Base-by-base conservation (phyloP, 2,329 filamentous ascomycete species). In the Ploettnerulaceae sp. region DNA sequence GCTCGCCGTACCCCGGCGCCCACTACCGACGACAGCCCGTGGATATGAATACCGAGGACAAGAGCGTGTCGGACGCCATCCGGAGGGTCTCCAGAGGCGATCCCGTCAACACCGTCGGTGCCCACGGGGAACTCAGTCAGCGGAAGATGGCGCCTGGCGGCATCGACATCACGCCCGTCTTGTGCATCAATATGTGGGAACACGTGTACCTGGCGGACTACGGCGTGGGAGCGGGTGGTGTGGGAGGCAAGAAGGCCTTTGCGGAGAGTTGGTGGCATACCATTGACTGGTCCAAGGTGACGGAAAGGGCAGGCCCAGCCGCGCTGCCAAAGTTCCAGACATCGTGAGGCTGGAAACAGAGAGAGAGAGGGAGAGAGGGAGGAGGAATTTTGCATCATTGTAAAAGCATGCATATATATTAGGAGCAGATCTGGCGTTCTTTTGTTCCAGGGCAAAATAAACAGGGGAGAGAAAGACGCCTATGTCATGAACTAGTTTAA, bases 141-240 rank as follows among this genome's bases (percentile, higher is more conserved):
- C 49, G 51, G 20, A 67, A 65, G 45, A 66, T 75, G 49, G 75
- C 81, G 4, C 81, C 84, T 1, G 85, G 84, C 29, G 83, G 82
- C 48, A 75, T 80, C 54, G 76, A 84, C 38, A 67, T 90, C 25
- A 73, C 81, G 47, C 90, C 91, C 9, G 73, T 97, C 51, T 71
- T 98, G 59, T 96, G 91, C 65, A 77, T 97, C 49, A 97, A 89
- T 70, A 95, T 89, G 4, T 98, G 93, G 93, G 84, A 97, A 72
- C 93, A 97, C 69, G 83, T 85, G 7, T 98, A 86, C 80, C 70
- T 97, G 65, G 77, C 79, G 45, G 89, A 97, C 66, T 96, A 86
- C 67, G 79, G 79, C 41, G 64, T 81, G 22, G 73, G 73, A 7
- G 45, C 48, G 1, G 66, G 66, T 31, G 84, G 84, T 4, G 66